Percentiles rank a stretch among this genome's conserved stretches.
phyloP scores from a whole-genome alignment of 306 rosid species.

The Fragaria nilgerrensis region DNA sequence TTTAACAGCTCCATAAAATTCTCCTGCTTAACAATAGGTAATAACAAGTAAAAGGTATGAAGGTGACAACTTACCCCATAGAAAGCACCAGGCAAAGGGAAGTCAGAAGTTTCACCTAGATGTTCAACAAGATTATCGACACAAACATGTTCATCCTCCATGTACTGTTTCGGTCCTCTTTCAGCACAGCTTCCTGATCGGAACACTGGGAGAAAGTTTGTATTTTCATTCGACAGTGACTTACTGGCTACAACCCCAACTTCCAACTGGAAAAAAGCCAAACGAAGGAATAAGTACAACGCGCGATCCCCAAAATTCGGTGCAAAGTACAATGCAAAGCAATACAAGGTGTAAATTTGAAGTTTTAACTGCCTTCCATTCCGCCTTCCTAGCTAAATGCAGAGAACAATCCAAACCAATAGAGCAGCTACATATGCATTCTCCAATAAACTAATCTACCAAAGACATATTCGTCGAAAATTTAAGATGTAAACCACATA shows the following conservation, averaged over 20 bases:
- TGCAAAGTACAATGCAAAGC: neutral
- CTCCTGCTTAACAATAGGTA: neutral
- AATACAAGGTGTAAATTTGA: neutral
- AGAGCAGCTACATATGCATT: neutral
- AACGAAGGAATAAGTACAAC: conserved; percentile 2
- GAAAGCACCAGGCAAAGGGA: conserved; percentile 65
- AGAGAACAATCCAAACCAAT: neutral
- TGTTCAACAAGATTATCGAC: conserved; percentile 63
- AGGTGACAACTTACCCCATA: conserved; percentile 60
- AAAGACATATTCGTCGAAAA: too few species aligned
- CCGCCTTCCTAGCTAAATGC: neutral
- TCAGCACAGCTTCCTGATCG: conserved; percentile 91
- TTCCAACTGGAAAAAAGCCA: conserved; percentile 43
- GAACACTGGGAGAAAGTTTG: conserved; percentile 54
- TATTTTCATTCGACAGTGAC: conserved; percentile 50
- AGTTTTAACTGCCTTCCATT: neutral
- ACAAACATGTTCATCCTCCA: conserved; percentile 85
- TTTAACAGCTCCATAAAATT: neutral
- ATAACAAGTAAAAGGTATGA: conserved; percentile 1
- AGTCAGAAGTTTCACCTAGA: conserved; percentile 40
- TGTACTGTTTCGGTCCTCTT: conserved; percentile 77
- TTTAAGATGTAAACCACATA: neutral
- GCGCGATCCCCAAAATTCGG: neutral
- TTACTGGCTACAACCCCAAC: conserved; percentile 41
- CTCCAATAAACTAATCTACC: neutral